These are phyloP conservation scores for Kodamaea lidongshanica DNA, from an alignment of 805 yeast genomes.

Conservation along the genomic window DNA sequence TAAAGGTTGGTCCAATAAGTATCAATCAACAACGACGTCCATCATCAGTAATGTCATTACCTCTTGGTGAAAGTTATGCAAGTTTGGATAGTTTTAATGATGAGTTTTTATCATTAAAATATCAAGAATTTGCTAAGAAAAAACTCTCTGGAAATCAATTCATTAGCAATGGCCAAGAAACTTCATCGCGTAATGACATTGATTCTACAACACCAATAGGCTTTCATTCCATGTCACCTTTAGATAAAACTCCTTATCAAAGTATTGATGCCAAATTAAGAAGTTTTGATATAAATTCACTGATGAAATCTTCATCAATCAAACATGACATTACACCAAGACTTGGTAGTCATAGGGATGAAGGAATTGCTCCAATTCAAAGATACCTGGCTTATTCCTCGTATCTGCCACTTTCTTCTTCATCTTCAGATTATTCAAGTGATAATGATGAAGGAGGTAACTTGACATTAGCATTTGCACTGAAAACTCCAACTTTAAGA, in stretches of 20 bases:
- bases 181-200: background rate
- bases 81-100: slow-evolving; percentile 66
- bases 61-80: slow-evolving; percentile 70
- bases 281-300: slow-evolving; percentile 30
- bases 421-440: slow-evolving; percentile 14
- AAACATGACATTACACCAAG: slow-evolving; percentile 2
- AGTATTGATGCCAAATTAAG: slow-evolving; percentile 29
- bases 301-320: slow-evolving; percentile 23
- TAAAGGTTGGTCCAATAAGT: slow-evolving; percentile 31
- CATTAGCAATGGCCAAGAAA: no score
- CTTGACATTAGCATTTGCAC: slow-evolving; percentile 39
- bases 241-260: slow-evolving; percentile 7
- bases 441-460: slow-evolving; percentile 39
- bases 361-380: slow-evolving; percentile 18
- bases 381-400: slow-evolving; percentile 7
- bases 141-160: slow-evolving; percentile 4
- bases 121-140: slow-evolving; percentile 26
- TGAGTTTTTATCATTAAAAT: slow-evolving; percentile 42
- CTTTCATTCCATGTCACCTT: background rate
- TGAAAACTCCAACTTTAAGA: slow-evolving; percentile 28
- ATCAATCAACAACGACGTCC: slow-evolving; percentile 22
- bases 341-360: slow-evolving; percentile 10
- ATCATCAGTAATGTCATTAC: slow-evolving; percentile 69
- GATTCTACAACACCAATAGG: no score
- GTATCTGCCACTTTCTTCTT: slow-evolving; percentile 9